These are phyloP conservation scores for Articulospora tetracladia DNA, from an alignment of 495 filamentous ascomycete species.

Conservation along the genomic window DNA sequence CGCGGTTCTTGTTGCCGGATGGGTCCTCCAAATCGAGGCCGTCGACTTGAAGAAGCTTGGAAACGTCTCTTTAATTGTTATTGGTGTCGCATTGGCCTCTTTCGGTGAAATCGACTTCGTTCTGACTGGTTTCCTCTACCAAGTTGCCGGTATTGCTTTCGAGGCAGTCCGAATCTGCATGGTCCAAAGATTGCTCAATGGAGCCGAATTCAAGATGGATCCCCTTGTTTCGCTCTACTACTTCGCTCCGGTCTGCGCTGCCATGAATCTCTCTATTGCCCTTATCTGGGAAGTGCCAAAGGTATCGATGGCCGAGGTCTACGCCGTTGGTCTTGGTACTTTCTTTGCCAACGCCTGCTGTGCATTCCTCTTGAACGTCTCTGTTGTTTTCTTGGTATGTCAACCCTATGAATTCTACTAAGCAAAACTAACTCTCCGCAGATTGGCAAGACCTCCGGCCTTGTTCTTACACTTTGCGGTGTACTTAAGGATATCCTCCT, in stretches of 20 bases:
- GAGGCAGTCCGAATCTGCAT: constrained; percentile 89
- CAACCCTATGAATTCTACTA: constrained; percentile 24
- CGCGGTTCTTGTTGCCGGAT: constrained; percentile 79
- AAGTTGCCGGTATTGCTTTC: constrained; percentile 78
- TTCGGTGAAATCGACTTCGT: constrained; percentile 92
- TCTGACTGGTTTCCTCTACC: constrained; percentile 81
- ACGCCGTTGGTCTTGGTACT: constrained; percentile 67
- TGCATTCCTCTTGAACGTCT: constrained; percentile 88
- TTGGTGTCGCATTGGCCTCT: constrained; percentile 87
- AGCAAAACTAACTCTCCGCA: constrained; percentile 31
- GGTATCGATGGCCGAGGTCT: constrained; percentile 67
- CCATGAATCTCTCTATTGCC: constrained; percentile 79
- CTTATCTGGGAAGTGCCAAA: constrained; percentile 75
- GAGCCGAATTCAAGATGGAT: constrained; percentile 95
- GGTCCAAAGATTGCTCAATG: constrained; percentile 86
- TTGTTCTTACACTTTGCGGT: constrained; percentile 95
- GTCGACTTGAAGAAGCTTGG: constrained; percentile 74
- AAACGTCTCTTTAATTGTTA: constrained; percentile 84
- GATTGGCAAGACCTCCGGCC: constrained; percentile 96
- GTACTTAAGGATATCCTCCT: constrained; percentile 98
- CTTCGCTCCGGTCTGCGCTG: constrained; percentile 87
- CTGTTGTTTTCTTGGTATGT: constrained; percentile 89
- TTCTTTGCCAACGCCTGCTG: constrained; percentile 77
- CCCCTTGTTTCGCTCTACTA: constrained; percentile 95
- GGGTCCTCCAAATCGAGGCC: constrained; percentile 73